phyloP scores from a whole-genome alignment of 805 yeast genomes.

The Jamesozyma lodderae region DNA sequence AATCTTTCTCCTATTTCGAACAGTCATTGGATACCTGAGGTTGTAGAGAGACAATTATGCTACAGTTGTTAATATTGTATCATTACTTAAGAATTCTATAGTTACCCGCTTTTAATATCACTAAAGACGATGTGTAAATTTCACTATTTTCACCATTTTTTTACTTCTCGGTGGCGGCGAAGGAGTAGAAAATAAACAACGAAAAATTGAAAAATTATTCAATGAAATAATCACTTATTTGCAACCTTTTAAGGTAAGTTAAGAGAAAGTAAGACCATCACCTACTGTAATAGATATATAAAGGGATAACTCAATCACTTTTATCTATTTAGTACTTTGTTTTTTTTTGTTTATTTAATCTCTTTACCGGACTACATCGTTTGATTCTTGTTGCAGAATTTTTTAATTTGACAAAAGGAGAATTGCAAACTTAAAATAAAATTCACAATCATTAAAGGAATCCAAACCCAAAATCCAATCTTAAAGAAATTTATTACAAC shows the following conservation, averaged over 20 bases:
- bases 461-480: no score
- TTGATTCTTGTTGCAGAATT: background rate
- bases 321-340: conserved; percentile 6
- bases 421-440: no score
- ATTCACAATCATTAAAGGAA: no score
- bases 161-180: conserved; percentile 6
- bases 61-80: no score
- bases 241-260: background rate
- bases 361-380: background rate
- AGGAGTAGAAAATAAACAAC: conserved; percentile 4
- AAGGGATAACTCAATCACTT: background rate
- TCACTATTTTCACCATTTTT: no score
- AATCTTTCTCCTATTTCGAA: no score
- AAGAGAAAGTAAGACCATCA: conserved; percentile 1
- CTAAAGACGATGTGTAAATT: background rate
- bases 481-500: no score
- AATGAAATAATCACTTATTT: background rate
- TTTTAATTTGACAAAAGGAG: background rate
- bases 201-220: conserved; percentile 2
- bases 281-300: conserved; percentile 3
- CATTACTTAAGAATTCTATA: no score
- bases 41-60: no score
- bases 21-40: no score
- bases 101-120: no score
- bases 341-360: background rate